A percentile compares a stretch with the other conserved stretches of the same genome.
phyloP scores from a whole-genome alignment of 441 rosid genomes.

The Brassica balearica region DNA sequence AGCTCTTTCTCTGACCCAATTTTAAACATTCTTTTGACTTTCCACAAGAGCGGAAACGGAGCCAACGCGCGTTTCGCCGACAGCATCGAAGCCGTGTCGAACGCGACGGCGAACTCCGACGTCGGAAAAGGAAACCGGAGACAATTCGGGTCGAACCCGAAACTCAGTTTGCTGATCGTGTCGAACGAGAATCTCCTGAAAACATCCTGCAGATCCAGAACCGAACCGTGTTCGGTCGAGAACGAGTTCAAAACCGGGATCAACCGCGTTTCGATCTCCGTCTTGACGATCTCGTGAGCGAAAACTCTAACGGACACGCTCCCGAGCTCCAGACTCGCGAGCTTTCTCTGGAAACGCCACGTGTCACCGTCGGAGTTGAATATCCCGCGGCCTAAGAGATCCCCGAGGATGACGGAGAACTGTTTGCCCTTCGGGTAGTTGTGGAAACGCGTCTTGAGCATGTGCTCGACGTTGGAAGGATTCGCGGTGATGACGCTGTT shows the following conservation, averaged over 20 bases:
- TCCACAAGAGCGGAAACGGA: constrained; percentile 65
- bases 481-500: constrained; percentile 65
- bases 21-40: constrained; percentile 54
- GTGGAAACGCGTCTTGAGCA: constrained; percentile 73
- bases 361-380: constrained; percentile 71
- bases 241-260: constrained; percentile 47
- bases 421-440: constrained; percentile 92
- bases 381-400: constrained; percentile 68
- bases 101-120: constrained; percentile 57
- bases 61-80: constrained; percentile 69
- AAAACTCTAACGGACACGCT: constrained; percentile 50
- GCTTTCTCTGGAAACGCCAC: constrained; percentile 66
- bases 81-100: constrained; percentile 58
- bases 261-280: constrained; percentile 52
- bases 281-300: constrained; percentile 55
- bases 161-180: constrained; percentile 54
- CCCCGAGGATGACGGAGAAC: constrained; percentile 70
- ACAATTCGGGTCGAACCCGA: constrained; percentile 66
- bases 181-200: constrained; percentile 65
- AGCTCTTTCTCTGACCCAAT: constrained; percentile 60
- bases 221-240: constrained; percentile 5
- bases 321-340: constrained; percentile 65
- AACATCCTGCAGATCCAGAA: constrained; percentile 64
- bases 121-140: constrained; percentile 53
- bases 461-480: constrained; percentile 69